Evolutionary conservation across 1,284 basidiomycete genomes (phyloP).

Genomic region (Kwoniella shivajii): DNA sequence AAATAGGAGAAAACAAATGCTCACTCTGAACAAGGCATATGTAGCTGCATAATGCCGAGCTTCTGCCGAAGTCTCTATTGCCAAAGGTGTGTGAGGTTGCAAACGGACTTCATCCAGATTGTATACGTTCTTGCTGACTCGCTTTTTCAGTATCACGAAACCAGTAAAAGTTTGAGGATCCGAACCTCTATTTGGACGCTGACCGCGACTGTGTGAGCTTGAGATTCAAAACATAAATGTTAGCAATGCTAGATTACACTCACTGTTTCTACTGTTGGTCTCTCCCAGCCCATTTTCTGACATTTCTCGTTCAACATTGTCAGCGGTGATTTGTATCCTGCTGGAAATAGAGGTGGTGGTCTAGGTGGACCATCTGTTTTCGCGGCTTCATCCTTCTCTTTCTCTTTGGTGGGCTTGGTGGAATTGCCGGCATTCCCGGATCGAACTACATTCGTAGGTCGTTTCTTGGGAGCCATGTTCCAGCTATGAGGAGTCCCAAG

Average conservation of each 20-base stretch:
- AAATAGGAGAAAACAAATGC: slow-evolving; percentile 31
- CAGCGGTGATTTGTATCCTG: slow-evolving; percentile 77
- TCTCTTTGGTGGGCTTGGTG: slow-evolving; percentile 57
- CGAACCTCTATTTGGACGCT: slow-evolving; percentile 58
- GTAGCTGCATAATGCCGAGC: slow-evolving; percentile 86
- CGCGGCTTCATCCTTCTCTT: slow-evolving; percentile 14
- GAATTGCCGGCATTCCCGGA: slow-evolving; percentile 84
- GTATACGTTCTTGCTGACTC: slow-evolving; percentile 68
- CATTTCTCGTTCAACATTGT: slow-evolving; percentile 79
- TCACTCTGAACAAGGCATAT: slow-evolving; percentile 80
- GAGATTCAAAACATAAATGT: not conserved
- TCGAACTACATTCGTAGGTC: slow-evolving; percentile 67
- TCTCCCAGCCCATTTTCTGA: slow-evolving; percentile 83
- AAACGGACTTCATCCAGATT: slow-evolving; percentile 70
- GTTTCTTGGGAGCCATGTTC: slow-evolving; percentile 69
- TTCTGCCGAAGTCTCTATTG: slow-evolving; percentile 66
- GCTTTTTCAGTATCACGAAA: slow-evolving; percentile 63
- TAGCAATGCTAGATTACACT: slow-evolving; percentile 31
- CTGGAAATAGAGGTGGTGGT: slow-evolving; percentile 67
- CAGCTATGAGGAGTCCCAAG: not conserved
- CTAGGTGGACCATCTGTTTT: slow-evolving; percentile 33
- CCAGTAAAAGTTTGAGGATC: slow-evolving; percentile 62
- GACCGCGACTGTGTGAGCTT: not conserved
- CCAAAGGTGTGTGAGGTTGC: slow-evolving; percentile 68
- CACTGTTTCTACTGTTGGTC: slow-evolving; percentile 72